Conservation (phyloP, 176 grass and related monocot species). For the Chloris gayana region DNA sequence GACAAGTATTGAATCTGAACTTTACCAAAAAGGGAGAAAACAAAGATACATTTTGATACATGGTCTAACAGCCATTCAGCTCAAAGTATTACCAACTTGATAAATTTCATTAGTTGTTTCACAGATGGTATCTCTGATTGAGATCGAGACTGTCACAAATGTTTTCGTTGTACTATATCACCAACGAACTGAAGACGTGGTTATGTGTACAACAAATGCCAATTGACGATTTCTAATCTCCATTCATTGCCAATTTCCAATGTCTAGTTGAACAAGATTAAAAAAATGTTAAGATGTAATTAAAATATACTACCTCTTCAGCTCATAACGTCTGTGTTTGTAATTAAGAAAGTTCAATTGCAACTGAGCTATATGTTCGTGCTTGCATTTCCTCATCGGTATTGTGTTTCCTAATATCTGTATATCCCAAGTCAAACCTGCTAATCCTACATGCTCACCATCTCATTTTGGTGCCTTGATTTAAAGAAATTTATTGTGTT, state of each 20-base stretch:
- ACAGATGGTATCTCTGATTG: not conserved
- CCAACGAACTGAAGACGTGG: not conserved
- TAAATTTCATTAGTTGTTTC: not conserved
- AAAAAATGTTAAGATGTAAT: no score
- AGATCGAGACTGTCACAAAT: not conserved
- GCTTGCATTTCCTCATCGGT: not conserved
- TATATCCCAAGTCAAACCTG: not conserved
- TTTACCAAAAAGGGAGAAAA: not conserved
- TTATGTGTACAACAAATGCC: not conserved
- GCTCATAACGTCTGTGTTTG: not conserved
- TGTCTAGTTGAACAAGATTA: no score
- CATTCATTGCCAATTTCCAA: no score
- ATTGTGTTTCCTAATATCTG: not conserved
- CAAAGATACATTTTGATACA: no score
- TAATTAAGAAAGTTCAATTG: not conserved
- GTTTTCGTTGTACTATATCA: no score
- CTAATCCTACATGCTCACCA: not conserved
- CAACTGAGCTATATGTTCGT: not conserved
- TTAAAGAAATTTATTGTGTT: not conserved
- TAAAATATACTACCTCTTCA: no score
- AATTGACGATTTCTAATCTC: not conserved
- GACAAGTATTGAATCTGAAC: not conserved
- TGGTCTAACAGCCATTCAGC: not conserved
- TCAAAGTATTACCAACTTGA: not conserved
- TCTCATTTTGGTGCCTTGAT: not conserved